phyloP scores from a whole-genome alignment of 1,139 yeast genomes.

The Suhomyces taliae region DNA sequence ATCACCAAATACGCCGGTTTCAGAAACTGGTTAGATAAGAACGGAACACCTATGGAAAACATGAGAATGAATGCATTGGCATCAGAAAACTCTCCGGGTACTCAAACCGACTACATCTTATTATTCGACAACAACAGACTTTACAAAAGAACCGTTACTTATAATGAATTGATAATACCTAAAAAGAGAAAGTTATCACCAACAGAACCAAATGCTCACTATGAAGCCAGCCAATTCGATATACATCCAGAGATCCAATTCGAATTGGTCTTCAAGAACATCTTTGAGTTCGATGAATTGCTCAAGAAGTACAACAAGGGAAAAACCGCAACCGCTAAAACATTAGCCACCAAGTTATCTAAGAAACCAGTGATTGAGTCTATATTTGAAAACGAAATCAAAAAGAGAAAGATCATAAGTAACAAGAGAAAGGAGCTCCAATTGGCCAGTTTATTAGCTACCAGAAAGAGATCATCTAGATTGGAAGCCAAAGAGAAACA shows the following conservation, averaged over 20 bases:
- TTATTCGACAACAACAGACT: conserved; percentile 47
- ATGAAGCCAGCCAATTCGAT: conserved; percentile 32
- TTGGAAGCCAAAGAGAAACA: conserved; percentile 49
- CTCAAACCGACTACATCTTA: conserved; percentile 38
- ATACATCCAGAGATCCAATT: conserved; percentile 24
- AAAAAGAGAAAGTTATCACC: conserved; percentile 40
- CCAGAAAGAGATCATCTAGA: conserved; percentile 31
- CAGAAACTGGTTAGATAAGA: conserved; percentile 45
- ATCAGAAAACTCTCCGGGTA: conserved; percentile 14
- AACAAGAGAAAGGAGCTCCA: conserved; percentile 50
- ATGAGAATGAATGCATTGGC: conserved; percentile 28
- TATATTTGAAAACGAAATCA: conserved; percentile 24
- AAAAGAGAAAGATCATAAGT: conserved; percentile 42
- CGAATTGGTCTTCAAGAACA: conserved; percentile 33
- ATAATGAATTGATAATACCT: conserved; percentile 39
- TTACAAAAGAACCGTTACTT: conserved; percentile 39
- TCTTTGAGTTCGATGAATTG: conserved; percentile 32
- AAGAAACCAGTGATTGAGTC: conserved; percentile 23
- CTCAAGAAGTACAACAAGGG: conserved; percentile 19
- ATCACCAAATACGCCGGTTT: conserved; percentile 38
- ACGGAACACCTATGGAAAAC: conserved; percentile 31
- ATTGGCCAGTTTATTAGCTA: conserved; percentile 46
- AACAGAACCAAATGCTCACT: conserved; percentile 31
- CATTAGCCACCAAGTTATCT: conserved; percentile 21
- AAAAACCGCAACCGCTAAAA: conserved; percentile 19